phyloP scores from a whole-genome alignment of 1,284 basidiomycete genomes.

The Leccinum fallax region DNA sequence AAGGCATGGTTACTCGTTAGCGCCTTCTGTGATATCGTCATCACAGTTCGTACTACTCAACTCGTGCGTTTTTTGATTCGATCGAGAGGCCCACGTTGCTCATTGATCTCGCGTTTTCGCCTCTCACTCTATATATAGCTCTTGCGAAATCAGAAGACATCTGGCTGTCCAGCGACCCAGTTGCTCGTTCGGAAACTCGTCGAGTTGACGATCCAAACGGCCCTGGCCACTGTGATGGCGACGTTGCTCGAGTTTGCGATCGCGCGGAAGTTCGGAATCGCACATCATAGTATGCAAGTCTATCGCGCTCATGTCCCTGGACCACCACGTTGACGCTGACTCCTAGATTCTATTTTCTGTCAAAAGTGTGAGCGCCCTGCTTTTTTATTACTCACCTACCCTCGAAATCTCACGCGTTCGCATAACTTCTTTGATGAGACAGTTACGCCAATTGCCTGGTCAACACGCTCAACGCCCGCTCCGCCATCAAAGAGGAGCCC shows the following conservation, averaged over 20 bases:
- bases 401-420: neutral
- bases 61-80: neutral
- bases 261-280: constrained; percentile 5
- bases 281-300: constrained; percentile 11
- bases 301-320: neutral
- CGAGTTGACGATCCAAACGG: constrained; percentile 19
- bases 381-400: neutral
- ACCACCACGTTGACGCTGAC: neutral
- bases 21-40: constrained; percentile 4
- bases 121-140: neutral
- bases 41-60: constrained; percentile 1
- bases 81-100: neutral
- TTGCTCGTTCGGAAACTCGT: constrained; percentile 13
- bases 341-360: constrained; percentile 5
- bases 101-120: neutral
- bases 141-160: neutral
- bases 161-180: constrained; percentile 4
- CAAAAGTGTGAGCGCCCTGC: neutral
- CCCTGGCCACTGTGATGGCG: constrained; percentile 11
- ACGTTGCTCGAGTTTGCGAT: constrained; percentile 14
- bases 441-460: constrained; percentile 4
- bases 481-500: neutral
- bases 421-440: neutral
- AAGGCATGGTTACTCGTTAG: constrained; percentile 7
- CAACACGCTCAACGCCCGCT: constrained; percentile 4